phyloP scores from a whole-genome alignment of 192 early-diverging fungal genomes.

The Podila verticillata region DNA sequence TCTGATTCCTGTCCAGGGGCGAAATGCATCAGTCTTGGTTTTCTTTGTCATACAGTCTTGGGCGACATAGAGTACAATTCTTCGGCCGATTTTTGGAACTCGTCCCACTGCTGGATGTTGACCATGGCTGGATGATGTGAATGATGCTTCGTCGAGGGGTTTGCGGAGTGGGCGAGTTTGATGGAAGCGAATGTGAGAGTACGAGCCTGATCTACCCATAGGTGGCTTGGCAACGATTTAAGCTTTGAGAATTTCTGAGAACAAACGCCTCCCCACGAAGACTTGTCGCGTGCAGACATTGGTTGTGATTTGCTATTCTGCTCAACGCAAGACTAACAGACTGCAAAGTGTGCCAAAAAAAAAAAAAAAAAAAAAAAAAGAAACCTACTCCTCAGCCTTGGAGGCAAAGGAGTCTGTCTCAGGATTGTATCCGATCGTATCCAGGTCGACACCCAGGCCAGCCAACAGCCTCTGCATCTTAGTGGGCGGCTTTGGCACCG shows the following conservation, averaged over 20 bases:
- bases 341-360: not conserved
- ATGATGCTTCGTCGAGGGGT: not conserved
- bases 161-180: not conserved
- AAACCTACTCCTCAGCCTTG: constrained; percentile 1
- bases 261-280: no score
- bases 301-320: no score
- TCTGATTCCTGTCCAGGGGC: not conserved
- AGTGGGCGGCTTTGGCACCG: not conserved
- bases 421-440: constrained; percentile 29
- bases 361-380: not conserved
- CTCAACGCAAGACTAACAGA: not conserved
- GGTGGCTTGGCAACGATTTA: not conserved
- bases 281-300: not conserved
- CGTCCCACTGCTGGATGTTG: constrained; percentile 78
- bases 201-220: not conserved
- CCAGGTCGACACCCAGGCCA: constrained; percentile 21
- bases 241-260: not conserved
- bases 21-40: not conserved
- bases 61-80: constrained; percentile 72
- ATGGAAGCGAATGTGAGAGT: not conserved
- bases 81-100: constrained; percentile 79
- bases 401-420: constrained; percentile 26
- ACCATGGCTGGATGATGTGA: constrained; percentile 55
- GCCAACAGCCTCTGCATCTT: constrained; percentile 28
- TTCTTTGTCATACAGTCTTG: constrained; percentile 54